Conservation (phyloP, 495 filamentous ascomycete species). For the Tricharina praecox region DNA sequence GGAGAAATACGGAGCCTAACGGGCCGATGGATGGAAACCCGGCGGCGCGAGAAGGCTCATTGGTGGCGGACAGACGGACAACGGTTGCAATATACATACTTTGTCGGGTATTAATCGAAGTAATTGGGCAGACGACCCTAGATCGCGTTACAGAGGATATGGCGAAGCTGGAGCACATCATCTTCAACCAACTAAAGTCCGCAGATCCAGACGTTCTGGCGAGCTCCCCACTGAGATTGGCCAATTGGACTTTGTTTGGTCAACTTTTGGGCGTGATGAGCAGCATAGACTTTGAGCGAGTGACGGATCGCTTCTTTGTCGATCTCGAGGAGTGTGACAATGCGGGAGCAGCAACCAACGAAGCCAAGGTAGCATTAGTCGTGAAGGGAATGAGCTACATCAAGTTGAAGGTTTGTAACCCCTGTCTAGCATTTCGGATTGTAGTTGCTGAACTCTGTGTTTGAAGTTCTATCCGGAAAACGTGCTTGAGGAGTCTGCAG, state of each 20-base stretch:
- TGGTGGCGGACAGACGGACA: constrained; percentile 60
- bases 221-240: constrained; percentile 60
- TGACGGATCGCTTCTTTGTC: constrained; percentile 59
- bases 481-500: constrained; percentile 70
- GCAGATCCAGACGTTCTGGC: constrained; percentile 71
- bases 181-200: constrained; percentile 76
- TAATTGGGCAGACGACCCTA: constrained; percentile 75
- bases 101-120: constrained; percentile 82
- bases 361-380: constrained; percentile 65
- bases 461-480: constrained; percentile 42
- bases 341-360: constrained; percentile 42
- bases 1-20: constrained; percentile 23
- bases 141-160: constrained; percentile 68
- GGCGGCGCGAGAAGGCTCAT: constrained; percentile 23
- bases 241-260: constrained; percentile 88
- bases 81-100: constrained; percentile 88
- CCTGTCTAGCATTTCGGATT: no score
- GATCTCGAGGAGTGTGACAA: constrained; percentile 65
- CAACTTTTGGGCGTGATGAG: constrained; percentile 91
- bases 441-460: constrained; percentile 2
- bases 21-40: constrained; percentile 12
- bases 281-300: constrained; percentile 67
- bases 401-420: constrained; percentile 40
- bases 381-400: constrained; percentile 84
- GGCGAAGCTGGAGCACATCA: constrained; percentile 82